Conservation (phyloP, 768 basidiomycete species). For the Trametopsis cervina region DNA sequence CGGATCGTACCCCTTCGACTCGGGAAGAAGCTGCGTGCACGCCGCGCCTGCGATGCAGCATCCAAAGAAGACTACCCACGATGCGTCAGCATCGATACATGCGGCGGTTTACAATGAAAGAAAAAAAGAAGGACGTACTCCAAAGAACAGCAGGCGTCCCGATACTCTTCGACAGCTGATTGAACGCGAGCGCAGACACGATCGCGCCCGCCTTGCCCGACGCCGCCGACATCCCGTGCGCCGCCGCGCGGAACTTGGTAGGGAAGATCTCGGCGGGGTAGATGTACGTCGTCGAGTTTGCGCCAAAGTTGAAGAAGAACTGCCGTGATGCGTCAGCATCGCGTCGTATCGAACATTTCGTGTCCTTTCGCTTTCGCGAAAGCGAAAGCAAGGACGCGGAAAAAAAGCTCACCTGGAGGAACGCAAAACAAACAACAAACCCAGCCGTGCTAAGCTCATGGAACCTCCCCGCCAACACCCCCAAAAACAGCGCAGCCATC, state of each 20-base stretch:
- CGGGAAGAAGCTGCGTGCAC: constrained; percentile 43
- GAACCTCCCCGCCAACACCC: constrained; percentile 63
- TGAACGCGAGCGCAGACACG: constrained; percentile 69
- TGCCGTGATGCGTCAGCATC: constrained; percentile 1
- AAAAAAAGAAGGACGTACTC: constrained; percentile 39
- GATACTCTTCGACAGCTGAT: constrained; percentile 48
- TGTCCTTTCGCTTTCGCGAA: too few relatives aligned
- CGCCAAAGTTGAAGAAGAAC: constrained; percentile 9
- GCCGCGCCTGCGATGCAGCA: constrained; percentile 53
- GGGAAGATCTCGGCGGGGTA: constrained; percentile 57
- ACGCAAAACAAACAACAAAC: constrained; percentile 68
- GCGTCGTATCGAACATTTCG: too few relatives aligned
- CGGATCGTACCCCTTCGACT: constrained; percentile 44
- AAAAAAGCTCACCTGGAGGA: too few relatives aligned
- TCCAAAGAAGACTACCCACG: constrained; percentile 53
- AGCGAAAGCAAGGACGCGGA: too few relatives aligned
- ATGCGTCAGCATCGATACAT: constrained; percentile 1
- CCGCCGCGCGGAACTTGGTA: constrained; percentile 63
- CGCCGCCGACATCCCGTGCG: constrained; percentile 72
- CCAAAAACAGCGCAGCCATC: constrained; percentile 61
- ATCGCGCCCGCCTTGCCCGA: constrained; percentile 73
- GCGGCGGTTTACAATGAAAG: constrained; percentile 2
- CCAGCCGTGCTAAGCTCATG: constrained; percentile 42
- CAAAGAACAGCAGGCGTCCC: constrained; percentile 63
- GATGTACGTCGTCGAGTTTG: constrained; percentile 7